A percentile compares a stretch with the other conserved stretches of the same genome.
phyloP scores from a whole-genome alignment of 164 flowering plant species.

The Vitis labrusca region DNA sequence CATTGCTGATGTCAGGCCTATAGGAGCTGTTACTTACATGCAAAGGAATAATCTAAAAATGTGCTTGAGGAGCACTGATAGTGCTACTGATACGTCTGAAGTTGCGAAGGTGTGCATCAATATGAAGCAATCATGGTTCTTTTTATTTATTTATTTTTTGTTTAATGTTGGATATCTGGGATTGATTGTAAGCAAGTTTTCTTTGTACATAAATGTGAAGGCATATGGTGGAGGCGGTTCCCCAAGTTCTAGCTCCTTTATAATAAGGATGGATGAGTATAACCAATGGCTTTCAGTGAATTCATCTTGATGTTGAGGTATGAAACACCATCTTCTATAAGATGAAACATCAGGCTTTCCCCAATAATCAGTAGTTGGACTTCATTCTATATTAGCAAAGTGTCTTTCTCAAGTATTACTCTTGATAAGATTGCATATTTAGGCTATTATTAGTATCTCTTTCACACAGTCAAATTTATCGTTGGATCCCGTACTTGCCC shows the following conservation, averaged over 20 bases:
- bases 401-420: not conserved
- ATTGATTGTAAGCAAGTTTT: not conserved
- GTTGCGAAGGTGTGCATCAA: slow-evolving; percentile 70
- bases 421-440: not conserved
- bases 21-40: slow-evolving; percentile 91
- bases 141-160: not conserved
- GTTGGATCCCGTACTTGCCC: not conserved
- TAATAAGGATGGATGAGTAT: slow-evolving; percentile 93
- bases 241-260: slow-evolving; percentile 79
- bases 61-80: slow-evolving; percentile 80
- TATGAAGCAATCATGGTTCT: not conserved
- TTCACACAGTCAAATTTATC: not conserved
- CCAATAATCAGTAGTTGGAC: not conserved
- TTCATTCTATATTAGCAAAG: not conserved
- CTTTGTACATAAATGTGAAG: slow-evolving; percentile 37
- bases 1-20: slow-evolving; percentile 61
- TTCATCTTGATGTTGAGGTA: slow-evolving; percentile 20
- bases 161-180: not conserved
- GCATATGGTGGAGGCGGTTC: slow-evolving; percentile 96
- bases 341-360: not conserved
- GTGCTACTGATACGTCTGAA: slow-evolving; percentile 80
- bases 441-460: not conserved
- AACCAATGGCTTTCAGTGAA: slow-evolving; percentile 57
- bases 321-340: not conserved
- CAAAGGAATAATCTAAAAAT: slow-evolving; percentile 78